Conservation (phyloP, 1,139 yeast species). For the Saccharomyces uvarum region DNA sequence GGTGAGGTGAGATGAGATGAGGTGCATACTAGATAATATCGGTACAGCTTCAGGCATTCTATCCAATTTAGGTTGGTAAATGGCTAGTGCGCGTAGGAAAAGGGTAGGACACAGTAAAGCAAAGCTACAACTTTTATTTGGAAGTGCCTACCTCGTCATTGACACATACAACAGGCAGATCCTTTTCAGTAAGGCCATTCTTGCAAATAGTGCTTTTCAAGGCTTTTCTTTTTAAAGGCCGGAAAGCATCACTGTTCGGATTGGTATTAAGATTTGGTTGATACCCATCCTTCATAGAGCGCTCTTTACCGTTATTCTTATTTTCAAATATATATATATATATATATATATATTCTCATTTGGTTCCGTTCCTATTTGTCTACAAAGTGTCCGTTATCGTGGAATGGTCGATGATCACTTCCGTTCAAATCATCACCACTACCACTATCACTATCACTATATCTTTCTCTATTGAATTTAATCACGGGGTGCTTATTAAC, state of each 20-base stretch:
- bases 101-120: too few species aligned
- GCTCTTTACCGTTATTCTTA: slow-evolving; percentile 21
- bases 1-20: too few species aligned
- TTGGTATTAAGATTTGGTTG: background rate
- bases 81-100: too few species aligned
- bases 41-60: too few species aligned
- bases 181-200: background rate
- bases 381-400: background rate
- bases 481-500: background rate
- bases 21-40: too few species aligned
- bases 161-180: background rate
- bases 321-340: too few species aligned
- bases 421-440: background rate
- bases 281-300: slow-evolving; percentile 7
- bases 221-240: background rate
- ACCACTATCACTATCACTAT: too few species aligned
- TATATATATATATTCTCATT: background rate
- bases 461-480: background rate
- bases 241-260: background rate
- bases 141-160: background rate
- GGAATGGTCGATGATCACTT: background rate
- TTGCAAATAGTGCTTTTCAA: background rate
- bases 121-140: too few species aligned
- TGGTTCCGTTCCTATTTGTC: background rate
- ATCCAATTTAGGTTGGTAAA: too few species aligned